Conservation (phyloP, 2,329 filamentous ascomycete genomes). For the Alternaria sp. region DNA sequence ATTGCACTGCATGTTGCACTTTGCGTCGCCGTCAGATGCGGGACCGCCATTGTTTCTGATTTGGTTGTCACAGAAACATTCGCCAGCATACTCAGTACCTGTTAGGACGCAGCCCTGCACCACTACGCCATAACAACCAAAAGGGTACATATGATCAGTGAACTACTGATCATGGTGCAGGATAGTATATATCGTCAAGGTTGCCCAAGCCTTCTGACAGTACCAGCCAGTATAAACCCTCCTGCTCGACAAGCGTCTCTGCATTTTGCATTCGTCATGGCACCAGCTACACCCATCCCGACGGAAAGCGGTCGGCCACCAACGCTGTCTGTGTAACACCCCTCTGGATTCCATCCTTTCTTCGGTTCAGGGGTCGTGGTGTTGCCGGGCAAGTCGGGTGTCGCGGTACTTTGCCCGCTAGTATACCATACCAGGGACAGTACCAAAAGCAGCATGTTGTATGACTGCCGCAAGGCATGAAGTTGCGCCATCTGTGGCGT, state of each 20-base stretch:
- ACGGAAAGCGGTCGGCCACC: conserved; percentile 29
- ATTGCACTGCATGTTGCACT: conserved; percentile 43
- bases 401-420: conserved; percentile 11
- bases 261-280: conserved; percentile 38
- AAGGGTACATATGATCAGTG: no score
- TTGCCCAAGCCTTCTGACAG: no score
- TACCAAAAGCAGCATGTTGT: conserved; percentile 10
- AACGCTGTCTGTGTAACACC: conserved; percentile 37
- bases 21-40: conserved; percentile 51
- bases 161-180: no score
- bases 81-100: conserved; percentile 38
- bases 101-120: conserved; percentile 12
- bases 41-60: conserved; percentile 31
- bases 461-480: conserved; percentile 4
- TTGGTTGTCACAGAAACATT: conserved; percentile 39
- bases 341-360: conserved; percentile 33
- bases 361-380: conserved; percentile 29
- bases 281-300: conserved; percentile 26
- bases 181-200: no score
- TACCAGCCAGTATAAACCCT: conserved; percentile 32
- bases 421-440: conserved; percentile 8
- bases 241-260: conserved; percentile 29
- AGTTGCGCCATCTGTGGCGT: conserved; percentile 12
- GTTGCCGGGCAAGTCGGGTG: conserved; percentile 22
- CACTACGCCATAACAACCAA: no score